Evolutionary conservation across 768 basidiomycete genomes (phyloP), one percentile per base, ranked within the genome.

Genomic region (Terana coerulea): DNA sequence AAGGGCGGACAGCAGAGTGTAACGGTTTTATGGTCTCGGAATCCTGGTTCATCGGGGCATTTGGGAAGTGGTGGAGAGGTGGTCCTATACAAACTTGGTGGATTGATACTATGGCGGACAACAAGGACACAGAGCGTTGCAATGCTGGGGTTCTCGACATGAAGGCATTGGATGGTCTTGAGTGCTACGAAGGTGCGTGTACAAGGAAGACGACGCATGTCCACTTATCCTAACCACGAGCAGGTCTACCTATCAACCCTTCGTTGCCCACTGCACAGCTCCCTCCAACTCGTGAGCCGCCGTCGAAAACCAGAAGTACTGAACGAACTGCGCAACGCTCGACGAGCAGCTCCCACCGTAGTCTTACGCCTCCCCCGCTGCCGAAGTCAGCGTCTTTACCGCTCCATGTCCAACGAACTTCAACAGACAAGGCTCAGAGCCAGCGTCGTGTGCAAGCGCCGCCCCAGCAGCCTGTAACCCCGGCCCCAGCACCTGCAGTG

Each of bases 31-130:
- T 81, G 57, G 72, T 84, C 52, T 77, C 82, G 25, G 88, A 94
- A 68, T 82, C 86, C 30, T 92, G 91, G 88, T 95, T 90, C 68
- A 75, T 95, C 54, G 93, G 93, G 26, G 86, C 86, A 10, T 95
- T 95, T 68, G 93, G 93, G 1, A 82, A 78, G 56, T 95, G 93
- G 93, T 95, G 89, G 86, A 74, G 86, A 41, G 91, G 87, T 39
- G 90, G 89, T 34, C 70, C 80, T n/a, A 73, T 91, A 51, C 85
- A 90, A 56, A 76, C 82, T n/a, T 88, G 86, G 84, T 89, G 83
- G 71, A 80, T 81, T 57, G 81, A 86, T 68, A 77, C 80, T 51
- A 74, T 86, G 57, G 71, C 79, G 29, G 72, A 79, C 51, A 74
- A 79, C 22, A 86, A 79, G 58, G 84, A 86, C 52, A 78, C 86